phyloP scores from a whole-genome alignment of 2,329 filamentous ascomycete genomes.

The Colletotrichum shisoi region DNA sequence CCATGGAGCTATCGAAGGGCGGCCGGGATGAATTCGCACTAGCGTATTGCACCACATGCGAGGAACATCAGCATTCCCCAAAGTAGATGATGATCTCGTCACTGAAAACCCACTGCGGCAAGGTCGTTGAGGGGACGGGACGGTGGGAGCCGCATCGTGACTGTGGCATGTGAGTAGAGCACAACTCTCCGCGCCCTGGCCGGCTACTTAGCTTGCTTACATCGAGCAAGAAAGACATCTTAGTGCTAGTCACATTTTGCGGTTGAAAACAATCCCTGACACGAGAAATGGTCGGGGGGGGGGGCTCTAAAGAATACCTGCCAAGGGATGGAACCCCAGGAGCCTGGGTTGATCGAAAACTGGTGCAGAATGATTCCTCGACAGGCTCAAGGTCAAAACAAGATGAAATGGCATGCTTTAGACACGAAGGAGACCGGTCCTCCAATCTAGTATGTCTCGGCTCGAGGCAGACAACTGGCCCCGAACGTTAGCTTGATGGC shows the following conservation, averaged over 20 bases:
- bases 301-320: background rate
- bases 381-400: background rate
- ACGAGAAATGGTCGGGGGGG: background rate
- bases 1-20: slow-evolving; percentile 13
- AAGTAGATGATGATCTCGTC: slow-evolving; percentile 7
- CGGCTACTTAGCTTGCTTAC: background rate
- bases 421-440: background rate
- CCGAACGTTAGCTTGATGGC: slow-evolving; percentile 19
- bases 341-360: slow-evolving; percentile 1
- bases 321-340: background rate
- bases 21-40: background rate
- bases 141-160: background rate
- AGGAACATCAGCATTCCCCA: slow-evolving; percentile 5
- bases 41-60: background rate
- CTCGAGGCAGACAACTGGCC: slow-evolving; percentile 1
- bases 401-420: slow-evolving; percentile 7
- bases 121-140: background rate
- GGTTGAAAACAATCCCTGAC: background rate
- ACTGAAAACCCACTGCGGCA: background rate
- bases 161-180: background rate
- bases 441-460: slow-evolving; percentile 16
- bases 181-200: background rate
- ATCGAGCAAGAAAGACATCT: background rate
- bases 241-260: background rate
- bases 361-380: background rate